Evolutionary conservation across 768 basidiomycete genomes (phyloP).

Genomic region (Cystofilobasidium ferigula): DNA sequence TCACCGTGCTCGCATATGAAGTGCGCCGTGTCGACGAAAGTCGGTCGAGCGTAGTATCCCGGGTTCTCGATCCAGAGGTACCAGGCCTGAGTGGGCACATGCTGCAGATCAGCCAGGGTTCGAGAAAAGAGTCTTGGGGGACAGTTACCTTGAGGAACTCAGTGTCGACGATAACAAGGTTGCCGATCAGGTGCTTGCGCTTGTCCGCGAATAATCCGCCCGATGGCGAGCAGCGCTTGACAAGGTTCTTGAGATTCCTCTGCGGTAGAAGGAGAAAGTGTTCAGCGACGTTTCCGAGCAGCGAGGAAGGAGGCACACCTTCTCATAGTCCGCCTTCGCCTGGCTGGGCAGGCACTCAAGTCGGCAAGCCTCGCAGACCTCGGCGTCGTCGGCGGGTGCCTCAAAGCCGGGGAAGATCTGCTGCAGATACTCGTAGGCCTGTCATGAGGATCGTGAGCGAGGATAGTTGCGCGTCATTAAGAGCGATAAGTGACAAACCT

Average conservation of each 20-base stretch:
- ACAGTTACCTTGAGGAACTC: neutral
- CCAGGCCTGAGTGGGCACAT: neutral
- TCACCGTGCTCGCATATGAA: constrained; percentile 9
- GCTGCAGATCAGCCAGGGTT: neutral
- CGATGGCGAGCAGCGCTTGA: too few relatives aligned
- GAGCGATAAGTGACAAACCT: too few relatives aligned
- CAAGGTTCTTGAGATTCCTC: too few relatives aligned
- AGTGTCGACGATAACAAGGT: neutral
- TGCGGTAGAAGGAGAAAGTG: too few relatives aligned
- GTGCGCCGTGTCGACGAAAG: neutral
- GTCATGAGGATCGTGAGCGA: neutral
- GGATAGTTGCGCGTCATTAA: too few relatives aligned
- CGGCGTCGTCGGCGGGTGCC: neutral
- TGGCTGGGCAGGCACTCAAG: neutral
- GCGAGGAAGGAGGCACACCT: too few relatives aligned
- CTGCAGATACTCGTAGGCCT: constrained; percentile 10
- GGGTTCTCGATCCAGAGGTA: neutral
- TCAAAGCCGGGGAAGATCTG: neutral
- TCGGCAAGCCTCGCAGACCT: neutral
- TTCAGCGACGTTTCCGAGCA: too few relatives aligned
- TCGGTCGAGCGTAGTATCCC: neutral
- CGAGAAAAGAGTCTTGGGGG: neutral
- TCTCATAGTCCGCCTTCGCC: constrained; percentile 5
- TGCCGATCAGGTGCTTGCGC: too few relatives aligned
- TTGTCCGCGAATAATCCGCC: too few relatives aligned